A percentile compares a stretch with the other conserved stretches of the same genome.
Evolutionary conservation across 1,284 basidiomycete genomes (phyloP).

Genomic region (Retiboletus fuscus): DNA sequence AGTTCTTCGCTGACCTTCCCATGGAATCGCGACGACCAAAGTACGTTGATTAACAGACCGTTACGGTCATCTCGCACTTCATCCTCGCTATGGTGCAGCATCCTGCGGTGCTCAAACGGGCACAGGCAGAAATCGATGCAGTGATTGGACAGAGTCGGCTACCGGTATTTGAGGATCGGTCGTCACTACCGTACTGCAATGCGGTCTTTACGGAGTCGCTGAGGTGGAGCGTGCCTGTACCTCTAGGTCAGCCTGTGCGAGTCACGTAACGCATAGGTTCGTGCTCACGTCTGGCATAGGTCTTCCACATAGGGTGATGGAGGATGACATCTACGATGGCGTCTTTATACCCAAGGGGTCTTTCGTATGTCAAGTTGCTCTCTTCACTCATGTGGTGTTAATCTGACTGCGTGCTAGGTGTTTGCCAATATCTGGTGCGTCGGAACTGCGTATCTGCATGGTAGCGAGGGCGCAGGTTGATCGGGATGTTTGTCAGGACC

Average conservation of each 20-base stretch:
- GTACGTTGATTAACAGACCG: conserved; percentile 50
- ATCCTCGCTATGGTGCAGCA: conserved; percentile 69
- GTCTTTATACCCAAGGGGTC: conserved; percentile 61
- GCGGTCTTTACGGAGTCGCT: conserved; percentile 60
- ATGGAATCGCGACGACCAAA: conserved; percentile 6
- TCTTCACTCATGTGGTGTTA: not conserved
- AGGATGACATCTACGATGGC: conserved; percentile 62
- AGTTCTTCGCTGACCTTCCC: conserved; percentile 30
- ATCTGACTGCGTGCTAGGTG: conserved; percentile 32
- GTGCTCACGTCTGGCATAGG: conserved; percentile 37
- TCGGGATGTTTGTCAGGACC: too few relatives aligned
- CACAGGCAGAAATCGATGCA: conserved; percentile 69
- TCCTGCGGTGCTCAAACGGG: conserved; percentile 61
- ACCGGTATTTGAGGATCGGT: conserved; percentile 63
- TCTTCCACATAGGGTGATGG: conserved; percentile 61
- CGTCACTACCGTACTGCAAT: conserved; percentile 62
- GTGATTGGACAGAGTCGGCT: conserved; percentile 62
- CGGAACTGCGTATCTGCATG: not conserved
- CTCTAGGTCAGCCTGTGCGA: conserved; percentile 55
- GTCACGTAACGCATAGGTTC: not conserved
- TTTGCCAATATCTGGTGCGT: conserved; percentile 63
- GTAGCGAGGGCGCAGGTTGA: too few relatives aligned
- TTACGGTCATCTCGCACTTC: conserved; percentile 64
- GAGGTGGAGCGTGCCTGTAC: conserved; percentile 65
- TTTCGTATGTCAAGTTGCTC: conserved; percentile 46